Evolutionary conservation across 441 rosid species (phyloP), one percentile per base, ranked within the genome.

Genomic region (Pelargonium citronellum): DNA sequence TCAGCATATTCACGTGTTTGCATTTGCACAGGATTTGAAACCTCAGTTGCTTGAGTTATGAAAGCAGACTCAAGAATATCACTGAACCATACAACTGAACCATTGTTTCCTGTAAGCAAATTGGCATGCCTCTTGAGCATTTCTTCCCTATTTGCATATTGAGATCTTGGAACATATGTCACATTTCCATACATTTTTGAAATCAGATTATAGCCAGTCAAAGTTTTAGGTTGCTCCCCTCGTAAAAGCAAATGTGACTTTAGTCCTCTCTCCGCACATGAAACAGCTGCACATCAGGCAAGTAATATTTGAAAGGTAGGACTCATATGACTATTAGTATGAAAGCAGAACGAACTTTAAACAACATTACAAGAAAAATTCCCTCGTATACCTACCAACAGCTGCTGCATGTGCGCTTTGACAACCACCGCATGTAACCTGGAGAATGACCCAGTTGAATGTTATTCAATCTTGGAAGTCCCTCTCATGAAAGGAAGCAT

Each of bases 401-500:
- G 94, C 92, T 70, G 94, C 89, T 75, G 98, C 78, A 75, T 94
- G 95, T 9, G 96, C 96, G 65, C 96, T 94, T 85, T 90, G 98
- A 80, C 95, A 88, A 71, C 96, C 97, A 73, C 97, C 97, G 75
- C 97, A 94, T 7, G 96, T 90, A 79, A 91, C 95, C 98, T 90
- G 82, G 67, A 80, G 84, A 83, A 82, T 77, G 68, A 68, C 70
- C 63, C 67, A 76, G 43, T 69, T 20, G 62, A 79, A 69, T 66
- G 72, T 77, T 78, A 76, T 67, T 49, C 60, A 30, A 66, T 69
- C 76, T 75, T 69, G 63, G 37, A 39, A 61, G 57, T 64, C 69
- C 74, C 67, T 67, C 67, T 66, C 64, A 66, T 24, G 49, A 39
- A 57, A 64, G 61, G 75, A n/a, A 62, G 34, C 43, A n/a, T 19